These are phyloP conservation scores for Exophiala calicioides DNA, from an alignment of 2,329 filamentous ascomycete genomes.

Conservation along the genomic window DNA sequence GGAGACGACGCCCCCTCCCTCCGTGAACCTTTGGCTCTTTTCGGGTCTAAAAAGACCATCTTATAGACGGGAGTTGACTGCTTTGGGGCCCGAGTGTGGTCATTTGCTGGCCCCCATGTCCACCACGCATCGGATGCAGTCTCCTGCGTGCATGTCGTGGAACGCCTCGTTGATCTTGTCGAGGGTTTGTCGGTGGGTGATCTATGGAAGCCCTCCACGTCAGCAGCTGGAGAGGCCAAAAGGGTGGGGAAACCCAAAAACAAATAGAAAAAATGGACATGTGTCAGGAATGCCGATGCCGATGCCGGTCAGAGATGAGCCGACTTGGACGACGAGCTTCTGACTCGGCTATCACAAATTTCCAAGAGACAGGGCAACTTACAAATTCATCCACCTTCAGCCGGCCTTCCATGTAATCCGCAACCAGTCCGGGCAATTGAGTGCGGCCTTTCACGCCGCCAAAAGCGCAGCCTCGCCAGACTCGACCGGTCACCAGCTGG, in stretches of 20 bases:
- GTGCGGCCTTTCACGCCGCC: constrained; percentile 97
- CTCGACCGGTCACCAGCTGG: constrained; percentile 95
- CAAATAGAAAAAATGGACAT: constrained; percentile 2
- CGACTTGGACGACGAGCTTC: too few relatives aligned
- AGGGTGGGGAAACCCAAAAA: neutral
- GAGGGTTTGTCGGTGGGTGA: constrained; percentile 88
- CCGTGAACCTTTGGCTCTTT: too few relatives aligned
- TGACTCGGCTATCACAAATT: too few relatives aligned
- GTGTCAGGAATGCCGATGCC: too few relatives aligned
- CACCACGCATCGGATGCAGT: constrained; percentile 95
- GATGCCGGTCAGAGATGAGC: too few relatives aligned
- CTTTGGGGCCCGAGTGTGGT: constrained; percentile 33
- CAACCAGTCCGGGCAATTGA: constrained; percentile 82
- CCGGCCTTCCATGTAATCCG: constrained; percentile 83
- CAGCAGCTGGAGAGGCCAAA: neutral
- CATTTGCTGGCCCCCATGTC: constrained; percentile 51
- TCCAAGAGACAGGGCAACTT: too few relatives aligned
- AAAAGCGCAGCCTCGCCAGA: constrained; percentile 98
- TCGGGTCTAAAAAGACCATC: too few relatives aligned
- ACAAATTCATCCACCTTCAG: constrained; percentile 86
- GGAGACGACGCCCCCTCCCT: too few relatives aligned
- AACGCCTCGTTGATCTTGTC: constrained; percentile 86
- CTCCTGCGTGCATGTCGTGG: constrained; percentile 89
- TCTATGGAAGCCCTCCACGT: constrained; percentile 86
- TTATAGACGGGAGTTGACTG: too few relatives aligned